These are phyloP conservation scores for Macrophomina pseudophaseolina DNA, from an alignment of 2,329 filamentous ascomycete genomes.

Conservation along the genomic window DNA sequence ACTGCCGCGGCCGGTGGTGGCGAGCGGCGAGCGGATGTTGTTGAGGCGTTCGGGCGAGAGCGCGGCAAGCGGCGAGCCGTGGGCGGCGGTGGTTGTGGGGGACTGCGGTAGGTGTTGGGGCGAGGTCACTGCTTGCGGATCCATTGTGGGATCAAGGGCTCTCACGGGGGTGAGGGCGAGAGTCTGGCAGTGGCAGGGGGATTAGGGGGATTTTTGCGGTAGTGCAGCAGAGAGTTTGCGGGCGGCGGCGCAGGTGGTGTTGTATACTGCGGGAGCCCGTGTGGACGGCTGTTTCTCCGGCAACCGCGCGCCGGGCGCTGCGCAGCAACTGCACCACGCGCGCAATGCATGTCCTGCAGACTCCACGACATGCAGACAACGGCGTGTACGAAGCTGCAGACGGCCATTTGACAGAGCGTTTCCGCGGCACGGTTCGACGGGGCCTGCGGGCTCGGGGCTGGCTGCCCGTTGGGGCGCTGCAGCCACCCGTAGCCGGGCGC, in stretches of 20 bases:
- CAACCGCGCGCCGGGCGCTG: not conserved
- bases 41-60: constrained; percentile 70
- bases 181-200: not conserved
- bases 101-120: not conserved
- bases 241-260: not conserved
- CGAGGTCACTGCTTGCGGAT: not conserved
- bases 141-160: constrained; percentile 6
- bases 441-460: too few relatives aligned
- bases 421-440: too few relatives aligned
- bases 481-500: not conserved
- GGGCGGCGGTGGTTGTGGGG: not conserved
- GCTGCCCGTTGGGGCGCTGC: not conserved
- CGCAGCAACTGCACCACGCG: not conserved
- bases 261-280: not conserved
- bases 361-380: too few relatives aligned
- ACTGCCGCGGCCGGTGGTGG: constrained; percentile 42
- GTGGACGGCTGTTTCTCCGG: not conserved
- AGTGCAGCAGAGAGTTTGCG: not conserved
- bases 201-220: constrained; percentile 1
- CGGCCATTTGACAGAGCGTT: too few relatives aligned
- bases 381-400: too few relatives aligned
- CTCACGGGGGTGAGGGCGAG: not conserved
- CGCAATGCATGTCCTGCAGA: too few relatives aligned
- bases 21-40: constrained; percentile 42
- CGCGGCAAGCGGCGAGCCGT: constrained; percentile 62